Base-by-base conservation (phyloP, 768 basidiomycete species). In the Tephrocybe sp. region DNA sequence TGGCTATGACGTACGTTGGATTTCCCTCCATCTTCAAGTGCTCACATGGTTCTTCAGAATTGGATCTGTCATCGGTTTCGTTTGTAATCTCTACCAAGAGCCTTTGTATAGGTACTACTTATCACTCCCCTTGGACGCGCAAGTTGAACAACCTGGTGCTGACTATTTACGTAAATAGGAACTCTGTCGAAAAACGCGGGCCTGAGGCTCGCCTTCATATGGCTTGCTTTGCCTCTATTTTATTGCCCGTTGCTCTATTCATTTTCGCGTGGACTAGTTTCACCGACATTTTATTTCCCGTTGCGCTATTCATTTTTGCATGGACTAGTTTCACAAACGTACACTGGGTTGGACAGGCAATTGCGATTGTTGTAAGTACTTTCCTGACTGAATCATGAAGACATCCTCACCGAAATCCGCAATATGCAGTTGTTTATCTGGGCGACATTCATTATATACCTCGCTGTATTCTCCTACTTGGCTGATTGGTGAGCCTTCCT, bases 251-350 rank as follows among this genome's bases (percentile, higher is more conserved):
- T 0, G 78, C 77, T n/a, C 82, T 86, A 76, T 78, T 88, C 64
- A 79, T 88, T 23, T 91, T 83, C 55, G 86, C 83, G 0, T 88
- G 85, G 81, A 80, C 83, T 3, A 77, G 81, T 11, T 78, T 71
- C 52, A 48, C 74, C 0, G 57, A n/a, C n/a, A 36, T 84, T 34
- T 57, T 81, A 11, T 69, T 84, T 40, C 84, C 85, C 0, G 53
- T 64, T 0, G 78, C 77, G n/a, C 82, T 86, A 76, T 78, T 88
- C 64, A 79, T 88, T 23, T 91, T 83, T 55, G 86, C 83, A 0
- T 88, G 85, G 81, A 80, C 83, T 3, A 77, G 81, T 11, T 78
- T 71, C 52, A 48, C 74, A 0, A 57, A 54, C 12, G 70, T 88
- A 2, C 76, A 73, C 47, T 90, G 88, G 87, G 78, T 84, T 31